These are phyloP conservation scores for Umbilicus rupestris DNA, from an alignment of 164 flowering plant species.

Conservation along the genomic window DNA sequence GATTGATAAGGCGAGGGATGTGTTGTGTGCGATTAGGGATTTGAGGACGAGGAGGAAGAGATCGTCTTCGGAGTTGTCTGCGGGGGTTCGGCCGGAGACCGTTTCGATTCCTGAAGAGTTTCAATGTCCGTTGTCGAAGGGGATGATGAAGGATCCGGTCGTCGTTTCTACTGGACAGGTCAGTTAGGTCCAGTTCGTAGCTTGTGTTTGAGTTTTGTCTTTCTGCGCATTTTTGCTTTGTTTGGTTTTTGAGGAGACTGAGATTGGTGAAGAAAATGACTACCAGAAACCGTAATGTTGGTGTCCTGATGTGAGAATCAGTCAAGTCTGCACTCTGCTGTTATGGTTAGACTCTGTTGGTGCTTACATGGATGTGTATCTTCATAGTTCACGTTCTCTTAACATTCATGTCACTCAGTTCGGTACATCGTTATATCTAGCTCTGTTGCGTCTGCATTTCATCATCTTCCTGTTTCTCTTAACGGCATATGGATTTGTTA, in stretches of 20 bases:
- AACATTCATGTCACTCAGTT: too few relatives aligned
- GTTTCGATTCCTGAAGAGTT: conserved; percentile 42
- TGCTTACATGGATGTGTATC: too few relatives aligned
- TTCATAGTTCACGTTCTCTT: too few relatives aligned
- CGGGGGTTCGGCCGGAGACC: conserved; percentile 10
- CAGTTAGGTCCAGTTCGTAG: conserved; percentile 1
- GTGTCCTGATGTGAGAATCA: too few relatives aligned
- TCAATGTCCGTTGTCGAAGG: conserved; percentile 52
- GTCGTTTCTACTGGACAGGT: conserved; percentile 69
- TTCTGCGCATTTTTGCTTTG: not conserved
- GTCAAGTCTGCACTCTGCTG: too few relatives aligned
- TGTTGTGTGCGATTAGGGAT: conserved; percentile 32
- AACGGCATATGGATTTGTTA: too few relatives aligned
- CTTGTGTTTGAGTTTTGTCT: not conserved
- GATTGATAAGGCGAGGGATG: conserved; percentile 35
- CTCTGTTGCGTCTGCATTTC: too few relatives aligned
- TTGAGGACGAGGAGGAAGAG: conserved; percentile 27
- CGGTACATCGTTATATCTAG: too few relatives aligned
- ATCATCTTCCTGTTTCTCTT: too few relatives aligned
- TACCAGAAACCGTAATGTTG: too few relatives aligned
- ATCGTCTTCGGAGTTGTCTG: not conserved
- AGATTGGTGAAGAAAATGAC: too few relatives aligned
- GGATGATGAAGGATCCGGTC: conserved; percentile 67
- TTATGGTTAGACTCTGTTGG: too few relatives aligned
- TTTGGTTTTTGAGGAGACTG: not conserved